Evolutionary conservation across 768 basidiomycete species (phyloP).

Genomic region (Auricularia heimuer): DNA sequence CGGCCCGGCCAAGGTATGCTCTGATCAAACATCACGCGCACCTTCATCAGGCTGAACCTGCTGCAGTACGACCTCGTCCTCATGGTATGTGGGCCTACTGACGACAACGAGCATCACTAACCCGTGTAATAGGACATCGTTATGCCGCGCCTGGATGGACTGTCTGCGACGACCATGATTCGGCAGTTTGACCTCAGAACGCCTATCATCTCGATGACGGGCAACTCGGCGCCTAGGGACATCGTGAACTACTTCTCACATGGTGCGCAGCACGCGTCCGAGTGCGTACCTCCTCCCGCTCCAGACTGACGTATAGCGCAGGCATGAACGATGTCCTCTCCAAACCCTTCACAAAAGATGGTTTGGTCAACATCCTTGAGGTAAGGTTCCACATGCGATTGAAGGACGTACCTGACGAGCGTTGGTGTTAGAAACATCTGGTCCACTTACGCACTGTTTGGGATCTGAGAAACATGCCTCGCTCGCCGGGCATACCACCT

Average conservation of each 20-base stretch:
- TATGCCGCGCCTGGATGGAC: conserved; percentile 66
- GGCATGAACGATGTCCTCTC: conserved; percentile 98
- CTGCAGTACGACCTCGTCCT: conserved; percentile 74
- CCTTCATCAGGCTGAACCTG: not conserved
- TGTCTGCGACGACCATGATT: conserved; percentile 86
- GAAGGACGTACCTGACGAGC: conserved; percentile 1
- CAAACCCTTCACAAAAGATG: conserved; percentile 93
- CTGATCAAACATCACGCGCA: too few species aligned
- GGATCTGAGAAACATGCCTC: not conserved
- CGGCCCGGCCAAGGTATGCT: conserved; percentile 46
- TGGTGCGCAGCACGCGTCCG: conserved; percentile 26
- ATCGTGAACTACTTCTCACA: conserved; percentile 85
- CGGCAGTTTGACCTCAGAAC: conserved; percentile 92
- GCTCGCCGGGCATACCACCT: not conserved
- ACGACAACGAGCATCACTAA: not conserved
- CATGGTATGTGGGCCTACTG: conserved; percentile 51
- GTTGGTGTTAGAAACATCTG: conserved; percentile 2
- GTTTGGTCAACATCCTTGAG: conserved; percentile 86
- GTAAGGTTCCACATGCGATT: conserved; percentile 26
- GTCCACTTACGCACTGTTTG: conserved; percentile 10
- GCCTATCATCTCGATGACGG: conserved; percentile 98
- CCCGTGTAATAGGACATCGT: conserved; percentile 66
- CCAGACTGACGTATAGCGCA: conserved; percentile 7
- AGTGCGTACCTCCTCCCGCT: not conserved
- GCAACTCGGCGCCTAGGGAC: conserved; percentile 82